phyloP scores from a whole-genome alignment of 2,329 filamentous ascomycete species.

The Coniochaeta ligniaria region DNA sequence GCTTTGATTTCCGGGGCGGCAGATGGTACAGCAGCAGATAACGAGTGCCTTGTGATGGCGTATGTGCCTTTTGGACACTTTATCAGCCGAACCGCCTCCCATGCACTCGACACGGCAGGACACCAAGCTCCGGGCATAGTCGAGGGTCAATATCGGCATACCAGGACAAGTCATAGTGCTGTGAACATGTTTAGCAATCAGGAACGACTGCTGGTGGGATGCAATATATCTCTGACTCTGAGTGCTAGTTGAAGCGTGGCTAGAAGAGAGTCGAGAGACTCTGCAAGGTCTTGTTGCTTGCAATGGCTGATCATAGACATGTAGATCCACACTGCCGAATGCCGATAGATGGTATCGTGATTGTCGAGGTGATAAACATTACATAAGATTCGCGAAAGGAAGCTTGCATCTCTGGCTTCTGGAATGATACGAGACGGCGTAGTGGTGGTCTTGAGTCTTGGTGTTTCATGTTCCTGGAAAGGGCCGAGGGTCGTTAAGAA shows the following conservation, averaged over 20 bases:
- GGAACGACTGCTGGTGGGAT: too few species aligned
- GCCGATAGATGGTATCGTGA: not conserved
- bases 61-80: not conserved
- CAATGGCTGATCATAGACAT: not conserved
- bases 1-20: not conserved
- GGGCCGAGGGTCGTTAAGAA: slow-evolving; percentile 3
- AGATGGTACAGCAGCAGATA: not conserved
- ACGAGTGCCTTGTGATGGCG: not conserved
- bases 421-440: slow-evolving; percentile 12
- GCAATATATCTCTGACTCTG: not conserved
- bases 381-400: slow-evolving; percentile 1
- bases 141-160: not conserved
- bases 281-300: not conserved
- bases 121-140: not conserved
- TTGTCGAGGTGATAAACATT: slow-evolving; percentile 1
- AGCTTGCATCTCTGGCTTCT: slow-evolving; percentile 7
- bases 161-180: not conserved
- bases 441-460: not conserved
- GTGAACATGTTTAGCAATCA: not conserved
- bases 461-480: slow-evolving; percentile 19
- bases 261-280: not conserved
- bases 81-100: not conserved
- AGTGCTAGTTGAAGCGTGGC: not conserved
- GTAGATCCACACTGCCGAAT: not conserved
- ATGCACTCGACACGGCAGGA: not conserved